These are phyloP conservation scores for Boletus vermiculosoides DNA, from an alignment of 768 basidiomycete genomes.

Conservation along the genomic window DNA sequence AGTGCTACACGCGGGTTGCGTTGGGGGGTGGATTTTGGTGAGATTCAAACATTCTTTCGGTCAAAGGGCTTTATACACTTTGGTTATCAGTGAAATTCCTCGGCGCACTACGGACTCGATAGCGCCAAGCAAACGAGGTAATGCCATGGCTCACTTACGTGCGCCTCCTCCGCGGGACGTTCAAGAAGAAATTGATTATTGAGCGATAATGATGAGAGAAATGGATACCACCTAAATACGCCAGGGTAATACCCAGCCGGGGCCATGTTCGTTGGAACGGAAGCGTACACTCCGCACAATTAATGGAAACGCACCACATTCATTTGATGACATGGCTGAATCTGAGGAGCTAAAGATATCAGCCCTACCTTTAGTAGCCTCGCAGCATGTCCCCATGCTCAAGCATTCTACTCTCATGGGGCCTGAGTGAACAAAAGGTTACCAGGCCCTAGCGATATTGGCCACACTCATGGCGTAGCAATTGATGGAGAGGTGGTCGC, in stretches of 20 bases:
- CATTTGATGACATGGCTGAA: background rate
- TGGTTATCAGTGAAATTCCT: background rate
- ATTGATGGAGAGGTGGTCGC: background rate
- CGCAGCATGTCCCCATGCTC: background rate
- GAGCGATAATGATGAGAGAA: background rate
- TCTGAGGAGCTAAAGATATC: background rate
- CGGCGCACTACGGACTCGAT: background rate
- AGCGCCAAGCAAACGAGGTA: background rate
- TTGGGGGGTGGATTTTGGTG: background rate
- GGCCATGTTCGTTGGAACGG: background rate
- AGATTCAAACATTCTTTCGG: background rate
- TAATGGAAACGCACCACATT: background rate
- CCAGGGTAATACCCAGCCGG: background rate
- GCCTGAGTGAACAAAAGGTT: background rate
- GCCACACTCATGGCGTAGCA: background rate
- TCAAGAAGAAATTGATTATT: background rate
- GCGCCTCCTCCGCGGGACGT: background rate
- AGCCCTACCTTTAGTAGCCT: background rate
- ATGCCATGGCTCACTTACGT: background rate
- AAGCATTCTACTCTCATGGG: background rate
- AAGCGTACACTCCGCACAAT: background rate
- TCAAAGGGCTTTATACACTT: background rate
- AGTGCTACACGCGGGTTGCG: background rate
- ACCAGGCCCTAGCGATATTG: background rate
- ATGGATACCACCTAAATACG: background rate